Base-by-base conservation (phyloP, 2,329 filamentous ascomycete genomes). In the Colletotrichum brevisporum region DNA sequence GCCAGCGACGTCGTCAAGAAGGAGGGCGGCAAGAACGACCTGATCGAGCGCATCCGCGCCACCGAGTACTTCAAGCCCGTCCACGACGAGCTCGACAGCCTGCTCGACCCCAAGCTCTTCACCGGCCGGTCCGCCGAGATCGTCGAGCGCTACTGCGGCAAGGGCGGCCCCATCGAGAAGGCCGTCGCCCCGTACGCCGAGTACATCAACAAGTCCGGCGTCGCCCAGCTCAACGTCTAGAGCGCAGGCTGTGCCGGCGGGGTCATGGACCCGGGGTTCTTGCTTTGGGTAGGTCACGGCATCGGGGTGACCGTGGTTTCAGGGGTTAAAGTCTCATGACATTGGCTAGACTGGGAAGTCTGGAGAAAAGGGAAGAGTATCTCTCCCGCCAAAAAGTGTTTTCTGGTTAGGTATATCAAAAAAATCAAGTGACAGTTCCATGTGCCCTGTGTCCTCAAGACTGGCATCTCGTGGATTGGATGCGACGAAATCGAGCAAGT, bases 61-160 rank as follows among this genome's bases (percentile, higher is more conserved):
- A 91, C 86, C 50, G 83, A 89, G 51, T 97, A 93, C 84, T 97
- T 97, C 83, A 84, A 86, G 77, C 87, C 92, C 1, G 89, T 95
- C 71, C 89, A 89, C 84, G 84, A 76, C 55, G 91, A 95, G 71
- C 82, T 95, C 36, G 91, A 94, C 72, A 81, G 78, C 50, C 86
- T 95, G 81, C 81, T 95, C 55, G 86, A 91, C 71, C 85, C 92
- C 1, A 86, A 86, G 75, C 79, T 87, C 52, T 87, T 83, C 73
- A 80, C 77, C 16, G 84, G 84, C 47, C 84, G 85, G 55, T 82
- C 80, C 43, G 76, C 73, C 21, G 75, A 83, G 56, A 84, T 86
- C 69, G 83, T 86, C 8, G 82, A 86, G 58, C 77, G 77, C 43
- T 84, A 80, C 71, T 84, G 81, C 65, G 83, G 83, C 5, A 69